Base-by-base conservation (phyloP, 176 grass and related monocot genomes). In the Musa beccarii region DNA sequence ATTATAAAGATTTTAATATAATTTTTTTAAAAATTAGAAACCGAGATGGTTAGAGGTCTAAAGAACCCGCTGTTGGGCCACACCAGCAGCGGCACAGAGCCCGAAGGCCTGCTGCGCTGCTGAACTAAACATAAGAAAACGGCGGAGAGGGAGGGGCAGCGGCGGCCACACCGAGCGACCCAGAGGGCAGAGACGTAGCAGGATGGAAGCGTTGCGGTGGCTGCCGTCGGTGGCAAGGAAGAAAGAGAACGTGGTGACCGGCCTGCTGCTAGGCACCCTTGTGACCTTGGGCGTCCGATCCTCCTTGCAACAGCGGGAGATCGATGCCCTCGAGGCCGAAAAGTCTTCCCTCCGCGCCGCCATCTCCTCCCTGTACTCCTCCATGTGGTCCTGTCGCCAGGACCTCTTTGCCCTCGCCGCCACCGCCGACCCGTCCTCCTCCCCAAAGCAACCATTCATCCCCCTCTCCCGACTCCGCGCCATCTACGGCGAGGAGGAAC, bases 361-460 rank as follows among this genome's bases (percentile, higher is more conserved):
- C 79, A 88, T 92, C 66, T 5, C 87, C 53, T 57, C 82, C 78
- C 83, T 83, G 80, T 91, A 86, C 68, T 69, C 86, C 13, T 9
- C 94, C 82, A 87, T 98, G 90, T 93, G 88, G 94, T 75, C 86
- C 1, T 85, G 84, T 81, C 78, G 88, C 14, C 80, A 98, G 80
- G 78, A 86, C 74, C 90, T 98, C 78, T 89, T 93, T 80, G 59
- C 72, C 54, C 88, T 98, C 75, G 80, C 94, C 51, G 24, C 53
- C 53, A 9, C 21, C 23, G 52, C 50, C 3, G 68, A 51, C 20
- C 16, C 34, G 17, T 22, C 68, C 16, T 10, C 50, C 49, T 85
- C 93, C 12, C 83, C 82, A 49, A 63, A 78, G 17, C 62, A 59
- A 12, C 82, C 89, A 0, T 74, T 34, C 77, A 93, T 98, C 86